A percentile compares a stretch with the other conserved stretches of the same genome.
Conservation (phyloP, 306 rosid species). For the Prunus kanzakura region DNA sequence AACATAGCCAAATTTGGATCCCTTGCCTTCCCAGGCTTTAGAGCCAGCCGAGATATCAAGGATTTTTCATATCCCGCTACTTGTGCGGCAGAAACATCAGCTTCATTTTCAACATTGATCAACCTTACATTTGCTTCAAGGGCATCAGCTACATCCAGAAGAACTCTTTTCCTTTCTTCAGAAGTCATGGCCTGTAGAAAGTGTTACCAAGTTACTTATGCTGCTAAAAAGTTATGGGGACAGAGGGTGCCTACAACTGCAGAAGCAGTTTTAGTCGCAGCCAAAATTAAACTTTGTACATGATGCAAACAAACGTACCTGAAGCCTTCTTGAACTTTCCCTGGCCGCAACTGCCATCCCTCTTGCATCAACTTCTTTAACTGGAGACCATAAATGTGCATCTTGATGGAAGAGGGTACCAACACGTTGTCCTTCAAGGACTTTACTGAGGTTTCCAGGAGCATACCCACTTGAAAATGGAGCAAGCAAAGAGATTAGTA, state of each 20-base stretch:
- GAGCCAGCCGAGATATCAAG: slow-evolving; percentile 70
- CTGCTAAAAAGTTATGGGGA: slow-evolving; percentile 2
- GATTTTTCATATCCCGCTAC: slow-evolving; percentile 76
- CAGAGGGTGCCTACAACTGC: neutral
- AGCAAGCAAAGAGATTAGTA: slow-evolving; percentile 9
- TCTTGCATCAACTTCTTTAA: slow-evolving; percentile 68
- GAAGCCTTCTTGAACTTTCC: slow-evolving; percentile 93
- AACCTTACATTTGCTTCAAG: slow-evolving; percentile 61
- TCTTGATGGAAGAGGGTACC: slow-evolving; percentile 96
- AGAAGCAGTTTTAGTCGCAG: neutral
- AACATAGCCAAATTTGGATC: slow-evolving; percentile 16
- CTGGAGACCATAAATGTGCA: slow-evolving; percentile 66
- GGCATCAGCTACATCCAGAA: slow-evolving; percentile 90
- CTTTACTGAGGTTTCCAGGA: slow-evolving; percentile 66
- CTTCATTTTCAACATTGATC: slow-evolving; percentile 77
- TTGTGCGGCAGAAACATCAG: slow-evolving; percentile 76
- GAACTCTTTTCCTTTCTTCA: slow-evolving; percentile 73
- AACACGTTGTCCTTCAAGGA: slow-evolving; percentile 79
- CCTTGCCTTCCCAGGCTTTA: slow-evolving; percentile 84
- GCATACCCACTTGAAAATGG: slow-evolving; percentile 62
- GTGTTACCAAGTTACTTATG: slow-evolving; percentile 20
- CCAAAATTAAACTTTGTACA: neutral
- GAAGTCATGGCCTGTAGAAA: slow-evolving; percentile 66
- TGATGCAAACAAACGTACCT: slow-evolving; percentile 48
- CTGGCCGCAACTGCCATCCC: slow-evolving; percentile 97